These are phyloP conservation scores for Fimicolochytrium jonesii DNA, from an alignment of 192 early-diverging fungal species.

Conservation along the genomic window DNA sequence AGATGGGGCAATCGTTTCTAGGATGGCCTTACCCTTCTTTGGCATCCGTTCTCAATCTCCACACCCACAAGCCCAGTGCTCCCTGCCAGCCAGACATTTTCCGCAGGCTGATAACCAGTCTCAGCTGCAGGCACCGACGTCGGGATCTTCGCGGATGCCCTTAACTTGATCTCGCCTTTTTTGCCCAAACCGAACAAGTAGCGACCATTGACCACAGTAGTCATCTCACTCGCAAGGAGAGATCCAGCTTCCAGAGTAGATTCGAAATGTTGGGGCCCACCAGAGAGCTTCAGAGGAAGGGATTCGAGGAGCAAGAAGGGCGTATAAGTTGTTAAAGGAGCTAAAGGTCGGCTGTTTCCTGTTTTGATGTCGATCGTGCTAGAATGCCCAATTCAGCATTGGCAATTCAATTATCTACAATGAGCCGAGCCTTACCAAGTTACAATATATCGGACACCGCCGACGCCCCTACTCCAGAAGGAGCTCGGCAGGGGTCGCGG, in stretches of 20 bases:
- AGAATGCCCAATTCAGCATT: too few relatives aligned
- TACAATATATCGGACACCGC: conserved; percentile 46
- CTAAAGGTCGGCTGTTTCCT: conserved; percentile 5
- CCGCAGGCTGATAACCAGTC: neutral
- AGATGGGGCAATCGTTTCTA: neutral
- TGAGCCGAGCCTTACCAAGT: conserved; percentile 36
- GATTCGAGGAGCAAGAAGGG: conserved; percentile 34
- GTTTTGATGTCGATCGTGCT: too few relatives aligned
- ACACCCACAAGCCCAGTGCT: conserved; percentile 31
- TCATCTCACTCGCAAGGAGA: conserved; percentile 14
- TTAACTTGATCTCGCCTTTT: conserved; percentile 31
- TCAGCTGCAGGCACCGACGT: neutral
- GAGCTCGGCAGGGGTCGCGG: conserved; percentile 35
- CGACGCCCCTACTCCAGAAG: conserved; percentile 33
- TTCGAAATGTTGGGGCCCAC: conserved; percentile 13
- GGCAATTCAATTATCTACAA: too few relatives aligned
- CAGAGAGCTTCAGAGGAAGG: conserved; percentile 1
- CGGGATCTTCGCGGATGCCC: conserved; percentile 21
- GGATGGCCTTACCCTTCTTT: conserved; percentile 25
- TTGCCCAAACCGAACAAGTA: conserved; percentile 28
- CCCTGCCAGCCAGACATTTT: conserved; percentile 29
- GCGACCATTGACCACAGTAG: conserved; percentile 4
- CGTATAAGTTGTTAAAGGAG: conserved; percentile 21
- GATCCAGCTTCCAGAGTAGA: conserved; percentile 4
- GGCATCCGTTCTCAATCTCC: conserved; percentile 32